A percentile compares a stretch with the other conserved stretches of the same genome.
Evolutionary conservation across 805 yeast genomes (phyloP).

Genomic region (Kluyveromyces wickerhamii): DNA sequence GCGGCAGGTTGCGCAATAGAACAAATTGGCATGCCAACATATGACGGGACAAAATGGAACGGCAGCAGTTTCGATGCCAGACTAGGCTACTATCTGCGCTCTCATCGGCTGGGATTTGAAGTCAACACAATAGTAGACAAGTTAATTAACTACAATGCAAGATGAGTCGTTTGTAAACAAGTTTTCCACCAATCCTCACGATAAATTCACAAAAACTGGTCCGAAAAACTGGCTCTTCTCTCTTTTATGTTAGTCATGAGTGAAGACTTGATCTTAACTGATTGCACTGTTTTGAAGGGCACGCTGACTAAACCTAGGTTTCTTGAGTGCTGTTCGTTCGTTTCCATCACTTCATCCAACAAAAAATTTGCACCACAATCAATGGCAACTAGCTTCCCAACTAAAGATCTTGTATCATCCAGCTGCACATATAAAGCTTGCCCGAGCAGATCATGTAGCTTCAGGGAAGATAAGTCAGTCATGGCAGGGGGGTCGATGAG

Average conservation of each 20-base stretch:
- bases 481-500: no score
- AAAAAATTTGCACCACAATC: slow-evolving; percentile 38
- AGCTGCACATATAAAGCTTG: slow-evolving; percentile 31
- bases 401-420: slow-evolving; percentile 21
- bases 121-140: no score
- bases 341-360: slow-evolving; percentile 34
- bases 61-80: slow-evolving; percentile 41
- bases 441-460: slow-evolving; percentile 22
- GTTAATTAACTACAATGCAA: no score
- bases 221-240: neutral
- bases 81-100: slow-evolving; percentile 31
- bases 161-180: no score
- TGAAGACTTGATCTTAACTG: slow-evolving; percentile 19
- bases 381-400: slow-evolving; percentile 35
- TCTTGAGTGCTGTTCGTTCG: slow-evolving; percentile 25
- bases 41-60: slow-evolving; percentile 50
- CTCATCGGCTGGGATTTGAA: slow-evolving; percentile 4
- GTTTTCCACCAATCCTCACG: no score
- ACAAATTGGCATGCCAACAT: slow-evolving; percentile 61
- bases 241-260: slow-evolving; percentile 13
- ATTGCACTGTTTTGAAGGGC: slow-evolving; percentile 34
- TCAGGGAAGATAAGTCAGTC: slow-evolving; percentile 3
- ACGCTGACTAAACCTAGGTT: slow-evolving; percentile 48
- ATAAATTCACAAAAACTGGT: no score
- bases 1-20: slow-evolving; percentile 82